Conservation (phyloP, 75 land plant species). For the Pinus tabuliformis region DNA sequence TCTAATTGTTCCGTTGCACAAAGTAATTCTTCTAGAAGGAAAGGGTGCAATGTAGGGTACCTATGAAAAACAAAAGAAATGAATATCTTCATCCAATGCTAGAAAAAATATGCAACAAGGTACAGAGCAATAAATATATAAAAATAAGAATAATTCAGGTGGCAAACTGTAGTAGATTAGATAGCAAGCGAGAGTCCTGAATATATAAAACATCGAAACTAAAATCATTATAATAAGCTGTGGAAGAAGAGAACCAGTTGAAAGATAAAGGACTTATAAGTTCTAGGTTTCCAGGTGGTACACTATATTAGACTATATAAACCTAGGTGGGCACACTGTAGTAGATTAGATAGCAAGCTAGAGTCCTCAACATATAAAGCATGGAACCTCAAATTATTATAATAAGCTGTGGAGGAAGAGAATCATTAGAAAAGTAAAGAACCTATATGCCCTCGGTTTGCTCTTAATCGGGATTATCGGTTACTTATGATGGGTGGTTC, state of each 20-base stretch:
- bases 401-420: not conserved
- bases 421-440: not conserved
- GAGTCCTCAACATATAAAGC: not conserved
- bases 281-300: too few relatives aligned
- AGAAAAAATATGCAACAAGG: not conserved
- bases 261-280: not conserved
- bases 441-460: not conserved
- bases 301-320: too few relatives aligned
- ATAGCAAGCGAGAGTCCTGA: not conserved
- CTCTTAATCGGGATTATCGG: not conserved
- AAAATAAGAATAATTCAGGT: not conserved
- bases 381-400: not conserved
- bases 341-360: too few relatives aligned
- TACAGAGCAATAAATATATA: not conserved
- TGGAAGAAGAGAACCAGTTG: not conserved
- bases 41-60: slow-evolving; percentile 88
- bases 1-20: slow-evolving; percentile 71
- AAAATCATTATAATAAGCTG: not conserved
- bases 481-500: not conserved
- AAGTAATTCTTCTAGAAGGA: slow-evolving; percentile 73
- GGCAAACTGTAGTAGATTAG: not conserved
- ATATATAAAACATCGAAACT: not conserved
- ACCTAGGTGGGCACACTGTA: too few relatives aligned
- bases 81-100: not conserved
- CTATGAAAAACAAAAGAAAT: slow-evolving; percentile 26